phyloP scores from a whole-genome alignment of 1,284 basidiomycete species.

The Calocybe gambosa region DNA sequence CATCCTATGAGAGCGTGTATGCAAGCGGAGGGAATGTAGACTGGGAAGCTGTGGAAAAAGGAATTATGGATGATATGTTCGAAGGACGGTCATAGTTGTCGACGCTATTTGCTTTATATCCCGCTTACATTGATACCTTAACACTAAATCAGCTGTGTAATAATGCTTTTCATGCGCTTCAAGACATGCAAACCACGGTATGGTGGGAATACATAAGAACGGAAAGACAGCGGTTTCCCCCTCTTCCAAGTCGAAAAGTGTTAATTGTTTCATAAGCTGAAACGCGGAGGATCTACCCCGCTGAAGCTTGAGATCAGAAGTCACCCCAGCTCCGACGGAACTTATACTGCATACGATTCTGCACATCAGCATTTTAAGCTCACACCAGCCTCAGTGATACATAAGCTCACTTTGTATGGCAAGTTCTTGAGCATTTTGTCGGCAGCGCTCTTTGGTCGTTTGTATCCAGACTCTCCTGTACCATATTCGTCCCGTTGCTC shows the following conservation, averaged over 20 bases:
- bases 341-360: constrained; percentile 75
- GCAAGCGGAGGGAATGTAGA: constrained; percentile 73
- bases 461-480: constrained; percentile 66
- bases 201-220: background rate
- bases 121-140: constrained; percentile 12
- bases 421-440: constrained; percentile 75
- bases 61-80: constrained; percentile 83
- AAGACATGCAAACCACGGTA: background rate
- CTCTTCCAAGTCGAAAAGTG: too few relatives aligned
- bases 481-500: constrained; percentile 63
- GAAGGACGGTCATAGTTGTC: constrained; percentile 46
- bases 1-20: constrained; percentile 87
- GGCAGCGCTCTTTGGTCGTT: constrained; percentile 58
- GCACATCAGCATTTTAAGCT: constrained; percentile 35
- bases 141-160: background rate
- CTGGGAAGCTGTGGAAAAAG: constrained; percentile 81
- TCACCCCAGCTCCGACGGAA: constrained; percentile 82
- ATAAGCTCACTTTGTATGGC: constrained; percentile 72
- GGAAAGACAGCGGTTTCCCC: too few relatives aligned
- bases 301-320: constrained; percentile 40
- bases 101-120: constrained; percentile 2
- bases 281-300: constrained; percentile 1
- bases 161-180: background rate
- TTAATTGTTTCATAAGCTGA: too few relatives aligned
- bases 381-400: constrained; percentile 5